These are phyloP conservation scores for Fusarium denticulatum DNA, from an alignment of 2,329 filamentous ascomycete genomes.

Conservation along the genomic window DNA sequence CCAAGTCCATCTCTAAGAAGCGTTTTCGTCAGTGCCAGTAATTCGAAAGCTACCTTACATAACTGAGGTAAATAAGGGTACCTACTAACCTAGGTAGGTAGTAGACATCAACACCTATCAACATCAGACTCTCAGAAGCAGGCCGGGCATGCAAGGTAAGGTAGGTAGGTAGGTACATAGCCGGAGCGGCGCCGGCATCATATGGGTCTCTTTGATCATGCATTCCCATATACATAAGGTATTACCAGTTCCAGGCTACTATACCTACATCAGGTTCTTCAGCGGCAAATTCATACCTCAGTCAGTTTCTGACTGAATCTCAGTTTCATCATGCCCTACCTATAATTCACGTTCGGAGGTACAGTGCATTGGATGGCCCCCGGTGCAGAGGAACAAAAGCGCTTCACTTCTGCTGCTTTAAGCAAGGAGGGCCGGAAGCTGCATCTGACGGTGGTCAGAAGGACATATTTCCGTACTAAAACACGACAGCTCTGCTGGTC, in stretches of 20 bases:
- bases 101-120: not conserved
- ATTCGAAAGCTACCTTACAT: not conserved
- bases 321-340: not conserved
- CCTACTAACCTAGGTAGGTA: not conserved
- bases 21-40: not conserved
- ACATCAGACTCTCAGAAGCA: not conserved
- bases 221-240: slow-evolving; percentile 10
- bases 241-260: slow-evolving; percentile 8
- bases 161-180: not conserved
- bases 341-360: not conserved
- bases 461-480: slow-evolving; percentile 17
- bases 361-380: not conserved
- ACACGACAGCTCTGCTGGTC: not conserved
- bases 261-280: slow-evolving; percentile 1
- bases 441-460: slow-evolving; percentile 29
- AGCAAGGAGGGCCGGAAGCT: slow-evolving; percentile 13
- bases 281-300: slow-evolving; percentile 16
- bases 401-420: not conserved
- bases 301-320: not conserved
- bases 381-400: slow-evolving; percentile 10
- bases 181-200: slow-evolving; percentile 16
- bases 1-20: not conserved
- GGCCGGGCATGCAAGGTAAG: not conserved
- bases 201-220: slow-evolving; percentile 16
- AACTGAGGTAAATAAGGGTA: not conserved